These are phyloP conservation scores for Ophiostoma australiae DNA, from an alignment of 2,329 filamentous ascomycete genomes.

Conservation along the genomic window DNA sequence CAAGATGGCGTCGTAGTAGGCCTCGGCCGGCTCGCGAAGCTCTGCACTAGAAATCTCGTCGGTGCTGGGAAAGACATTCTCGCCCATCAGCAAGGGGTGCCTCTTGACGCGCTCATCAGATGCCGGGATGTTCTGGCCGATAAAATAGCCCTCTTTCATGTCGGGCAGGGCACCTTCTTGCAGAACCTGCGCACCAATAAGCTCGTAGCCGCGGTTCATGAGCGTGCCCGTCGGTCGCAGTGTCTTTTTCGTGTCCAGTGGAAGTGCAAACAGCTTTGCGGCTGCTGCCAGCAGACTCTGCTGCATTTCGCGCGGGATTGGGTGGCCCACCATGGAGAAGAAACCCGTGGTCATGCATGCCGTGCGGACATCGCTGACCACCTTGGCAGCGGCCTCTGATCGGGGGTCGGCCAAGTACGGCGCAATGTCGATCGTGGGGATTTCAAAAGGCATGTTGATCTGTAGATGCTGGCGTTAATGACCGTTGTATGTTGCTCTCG, in stretches of 20 bases:
- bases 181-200: slow-evolving; percentile 42
- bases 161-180: slow-evolving; percentile 43
- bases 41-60: slow-evolving; percentile 25
- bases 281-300: slow-evolving; percentile 30
- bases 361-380: slow-evolving; percentile 33
- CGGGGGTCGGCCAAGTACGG: slow-evolving; percentile 34
- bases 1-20: slow-evolving; percentile 40
- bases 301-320: slow-evolving; percentile 29
- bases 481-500: not conserved
- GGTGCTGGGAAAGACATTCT: slow-evolving; percentile 36
- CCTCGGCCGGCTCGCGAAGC: slow-evolving; percentile 39
- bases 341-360: slow-evolving; percentile 35
- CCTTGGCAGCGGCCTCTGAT: slow-evolving; percentile 30
- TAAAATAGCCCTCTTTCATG: slow-evolving; percentile 45
- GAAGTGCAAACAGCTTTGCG: slow-evolving; percentile 46
- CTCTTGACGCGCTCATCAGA: slow-evolving; percentile 31
- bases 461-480: not conserved
- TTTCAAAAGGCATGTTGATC: slow-evolving; percentile 22
- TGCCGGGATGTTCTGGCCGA: slow-evolving; percentile 38
- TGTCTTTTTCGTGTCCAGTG: slow-evolving; percentile 42
- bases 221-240: slow-evolving; percentile 31
- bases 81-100: slow-evolving; percentile 41
- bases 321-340: slow-evolving; percentile 33
- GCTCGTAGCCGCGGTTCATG: slow-evolving; percentile 47
- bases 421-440: slow-evolving; percentile 36